Evolutionary conservation across 148 eudicot genomes (phyloP), one percentile per base, ranked within the genome.

Genomic region (Heliosperma pusillum): DNA sequence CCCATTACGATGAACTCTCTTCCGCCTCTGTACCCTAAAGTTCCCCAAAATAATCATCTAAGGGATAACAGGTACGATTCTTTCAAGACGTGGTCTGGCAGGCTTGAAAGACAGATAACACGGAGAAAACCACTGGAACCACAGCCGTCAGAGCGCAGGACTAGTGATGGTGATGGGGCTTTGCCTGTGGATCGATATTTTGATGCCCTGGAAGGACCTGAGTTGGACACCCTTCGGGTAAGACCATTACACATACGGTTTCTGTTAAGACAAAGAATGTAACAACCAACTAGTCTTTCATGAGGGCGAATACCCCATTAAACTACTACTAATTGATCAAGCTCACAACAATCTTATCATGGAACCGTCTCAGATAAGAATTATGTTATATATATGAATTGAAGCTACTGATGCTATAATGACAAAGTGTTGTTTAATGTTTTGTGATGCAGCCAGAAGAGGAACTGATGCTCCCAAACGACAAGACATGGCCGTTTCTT

Each of bases 131-230:
- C 82, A 8, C 30, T 75, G 65, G 88, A 83, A 73, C 78, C 70
- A 27, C 79, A 76, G 66, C 74, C 57, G 8, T 50, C 40, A n/a
- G 87, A 80, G 53, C 63, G 44, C 1, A 70, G 82, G 75, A 50
- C 59, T 29, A 61, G 74, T 22, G 70, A 72, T 36, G 65, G 42
- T 16, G 61, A 53, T 33, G 93, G 87, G 8, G 79, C 62, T 63
- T 45, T 94, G 59, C 88, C 97, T 26, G 96, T 85, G 50, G 85
- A 85, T 44, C 85, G 98, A 10, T 94, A 89, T 80, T 94, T 88
- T 66, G 97, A 85, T 82, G 98, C 98, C n/a, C 68, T 94, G 75
- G 87, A 90, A 72, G 98, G 98, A 59, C 98, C 97, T 0, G 98
- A 94, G 77, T 73, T 94, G 61, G 97, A 94, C 40, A 91, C 89